Percentiles rank a stretch among this genome's conserved stretches.
Conservation (phyloP, 2,329 filamentous ascomycete genomes). For the Periconia macrospinosa region DNA sequence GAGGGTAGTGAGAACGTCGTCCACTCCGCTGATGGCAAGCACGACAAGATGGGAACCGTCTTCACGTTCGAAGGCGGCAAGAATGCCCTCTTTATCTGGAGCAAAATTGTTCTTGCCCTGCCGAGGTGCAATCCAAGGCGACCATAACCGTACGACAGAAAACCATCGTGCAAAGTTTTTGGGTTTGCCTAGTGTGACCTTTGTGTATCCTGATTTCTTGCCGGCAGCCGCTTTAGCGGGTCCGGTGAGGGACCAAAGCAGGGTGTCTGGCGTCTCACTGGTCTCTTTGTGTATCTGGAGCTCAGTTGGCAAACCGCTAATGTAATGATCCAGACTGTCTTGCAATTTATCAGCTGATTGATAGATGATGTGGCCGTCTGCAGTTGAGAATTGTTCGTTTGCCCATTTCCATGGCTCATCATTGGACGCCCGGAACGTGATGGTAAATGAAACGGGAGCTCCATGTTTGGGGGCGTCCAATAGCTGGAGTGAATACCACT, state of each 20-base stretch:
- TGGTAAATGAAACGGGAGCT: conserved; percentile 64
- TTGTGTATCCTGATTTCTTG: conserved; percentile 60
- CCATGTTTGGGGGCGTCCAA: conserved; percentile 47
- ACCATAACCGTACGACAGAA: conserved; percentile 75
- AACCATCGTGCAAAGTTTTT: conserved; percentile 74
- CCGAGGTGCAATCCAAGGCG: conserved; percentile 84
- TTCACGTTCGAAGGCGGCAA: conserved; percentile 74
- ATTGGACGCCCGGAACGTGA: conserved; percentile 64
- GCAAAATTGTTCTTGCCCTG: conserved; percentile 71
- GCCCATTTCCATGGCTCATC: conserved; percentile 70
- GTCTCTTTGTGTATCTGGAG: conserved; percentile 57
- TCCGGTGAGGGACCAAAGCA: conserved; percentile 69
- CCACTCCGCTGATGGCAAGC: conserved; percentile 74
- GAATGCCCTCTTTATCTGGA: conserved; percentile 75
- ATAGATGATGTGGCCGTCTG: conserved; percentile 66
- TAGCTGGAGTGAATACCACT: conserved; percentile 61
- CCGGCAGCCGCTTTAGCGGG: conserved; percentile 59
- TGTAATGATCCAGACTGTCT: conserved; percentile 56
- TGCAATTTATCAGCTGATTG: conserved; percentile 40
- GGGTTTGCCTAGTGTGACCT: conserved; percentile 64
- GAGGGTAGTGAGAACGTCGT: conserved; percentile 71
- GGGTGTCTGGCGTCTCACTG: conserved; percentile 69
- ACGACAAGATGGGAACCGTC: conserved; percentile 76
- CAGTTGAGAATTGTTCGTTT: conserved; percentile 63
- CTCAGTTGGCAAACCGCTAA: conserved; percentile 60